Conservation (phyloP, 106 monocot species). For the Dioscorea alata region DNA sequence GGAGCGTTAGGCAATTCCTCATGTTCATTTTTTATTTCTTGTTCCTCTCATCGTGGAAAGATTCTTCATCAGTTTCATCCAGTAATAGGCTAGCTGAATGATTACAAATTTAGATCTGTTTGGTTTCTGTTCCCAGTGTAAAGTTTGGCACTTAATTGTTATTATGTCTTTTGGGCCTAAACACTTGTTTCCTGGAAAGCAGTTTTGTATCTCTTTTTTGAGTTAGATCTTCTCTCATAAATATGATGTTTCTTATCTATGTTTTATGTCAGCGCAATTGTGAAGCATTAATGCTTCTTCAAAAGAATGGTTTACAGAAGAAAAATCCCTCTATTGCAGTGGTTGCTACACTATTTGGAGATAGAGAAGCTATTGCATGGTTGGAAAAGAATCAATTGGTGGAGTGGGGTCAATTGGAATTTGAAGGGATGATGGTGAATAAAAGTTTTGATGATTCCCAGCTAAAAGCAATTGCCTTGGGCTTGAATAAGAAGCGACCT, state of each 20-base stretch:
- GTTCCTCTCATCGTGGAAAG: too few species aligned
- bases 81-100: too few species aligned
- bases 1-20: too few species aligned
- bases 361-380: constrained; percentile 54
- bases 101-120: too few species aligned
- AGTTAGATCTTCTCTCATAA: not conserved
- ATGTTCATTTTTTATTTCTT: too few species aligned
- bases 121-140: too few species aligned
- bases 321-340: constrained; percentile 80
- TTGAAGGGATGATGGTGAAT: constrained; percentile 28
- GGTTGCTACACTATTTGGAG: constrained; percentile 87
- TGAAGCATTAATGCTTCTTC: constrained; percentile 94
- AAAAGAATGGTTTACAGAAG: constrained; percentile 90
- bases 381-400: constrained; percentile 56
- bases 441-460: constrained; percentile 65
- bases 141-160: too few species aligned
- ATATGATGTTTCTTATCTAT: not conserved
- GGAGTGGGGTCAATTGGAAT: constrained; percentile 41
- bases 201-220: not conserved
- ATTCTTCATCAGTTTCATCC: too few species aligned
- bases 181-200: not conserved
- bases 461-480: constrained; percentile 59
- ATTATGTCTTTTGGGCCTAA: too few species aligned
- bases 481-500: constrained; percentile 82
- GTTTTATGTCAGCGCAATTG: constrained; percentile 65